Percentiles rank a stretch among this genome's conserved stretches.
phyloP scores from a whole-genome alignment of 331 rosid genomes.

The Phaseolus coccineus region DNA sequence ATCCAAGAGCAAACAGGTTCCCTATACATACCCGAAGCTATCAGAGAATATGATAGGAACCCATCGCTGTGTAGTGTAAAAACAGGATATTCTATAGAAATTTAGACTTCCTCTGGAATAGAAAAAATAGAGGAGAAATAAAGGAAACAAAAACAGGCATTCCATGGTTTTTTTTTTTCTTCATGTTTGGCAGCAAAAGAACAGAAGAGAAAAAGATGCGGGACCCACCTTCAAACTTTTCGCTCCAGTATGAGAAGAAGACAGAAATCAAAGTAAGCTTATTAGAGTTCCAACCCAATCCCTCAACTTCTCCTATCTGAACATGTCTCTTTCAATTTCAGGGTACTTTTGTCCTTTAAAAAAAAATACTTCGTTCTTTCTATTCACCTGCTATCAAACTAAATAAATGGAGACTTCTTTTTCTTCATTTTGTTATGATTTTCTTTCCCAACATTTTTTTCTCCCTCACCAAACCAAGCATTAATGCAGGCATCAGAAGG shows the following conservation, averaged over 20 bases:
- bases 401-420: neutral
- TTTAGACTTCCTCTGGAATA: neutral
- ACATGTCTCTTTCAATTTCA: neutral
- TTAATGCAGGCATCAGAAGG: neutral
- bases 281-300: neutral
- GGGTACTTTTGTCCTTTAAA: neutral
- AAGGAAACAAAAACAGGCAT: neutral
- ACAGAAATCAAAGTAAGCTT: neutral
- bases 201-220: neutral
- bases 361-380: neutral
- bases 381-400: neutral
- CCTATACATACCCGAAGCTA: neutral
- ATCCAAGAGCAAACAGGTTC: neutral
- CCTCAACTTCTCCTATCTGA: neutral
- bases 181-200: neutral
- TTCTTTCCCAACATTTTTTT: slow-evolving; percentile 1
- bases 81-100: neutral
- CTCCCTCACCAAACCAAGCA: neutral
- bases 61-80: neutral
- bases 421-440: neutral
- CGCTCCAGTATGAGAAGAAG: neutral
- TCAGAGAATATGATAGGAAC: neutral
- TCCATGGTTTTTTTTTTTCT: neutral
- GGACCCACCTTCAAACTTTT: neutral
- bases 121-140: neutral